Percentiles rank a stretch among this genome's conserved stretches.
These are phyloP conservation scores for Penicillium frequentans DNA, from an alignment of 2,329 filamentous ascomycete genomes.

Conservation along the genomic window DNA sequence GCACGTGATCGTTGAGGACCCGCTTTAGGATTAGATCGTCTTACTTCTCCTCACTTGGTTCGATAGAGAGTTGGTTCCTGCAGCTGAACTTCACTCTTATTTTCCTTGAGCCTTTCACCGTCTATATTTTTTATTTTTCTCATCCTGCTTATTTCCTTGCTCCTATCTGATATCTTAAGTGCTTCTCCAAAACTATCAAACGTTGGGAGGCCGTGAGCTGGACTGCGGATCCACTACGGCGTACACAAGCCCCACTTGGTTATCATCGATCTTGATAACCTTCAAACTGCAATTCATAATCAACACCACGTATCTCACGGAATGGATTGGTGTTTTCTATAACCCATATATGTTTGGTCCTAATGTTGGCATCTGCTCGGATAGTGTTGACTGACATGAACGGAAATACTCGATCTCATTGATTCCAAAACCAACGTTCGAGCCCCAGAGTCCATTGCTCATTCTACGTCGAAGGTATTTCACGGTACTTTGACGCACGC, in stretches of 20 bases:
- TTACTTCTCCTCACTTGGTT: neutral
- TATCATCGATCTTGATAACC: neutral
- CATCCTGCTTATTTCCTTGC: neutral
- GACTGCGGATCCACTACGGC: neutral
- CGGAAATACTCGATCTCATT: no score
- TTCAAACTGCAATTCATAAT: neutral
- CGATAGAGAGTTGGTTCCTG: neutral
- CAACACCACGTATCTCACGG: neutral
- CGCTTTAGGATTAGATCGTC: constrained; percentile 4
- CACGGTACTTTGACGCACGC: no score
- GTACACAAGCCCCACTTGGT: neutral
- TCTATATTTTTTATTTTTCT: neutral
- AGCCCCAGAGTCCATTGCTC: no score
- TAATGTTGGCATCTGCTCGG: no score
- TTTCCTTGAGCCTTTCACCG: neutral
- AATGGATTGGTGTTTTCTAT: no score
- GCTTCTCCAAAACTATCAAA: neutral
- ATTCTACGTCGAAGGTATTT: no score
- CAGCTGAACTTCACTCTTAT: neutral
- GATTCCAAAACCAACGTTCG: no score
- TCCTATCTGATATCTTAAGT: neutral
- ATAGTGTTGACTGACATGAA: no score
- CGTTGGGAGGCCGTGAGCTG: neutral
- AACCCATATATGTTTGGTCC: no score
- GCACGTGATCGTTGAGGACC: constrained; percentile 1